Evolutionary conservation across 2,329 filamentous ascomycete genomes (phyloP), one percentile per base, ranked within the genome.

Genomic region (Amylocarpus encephaloides): DNA sequence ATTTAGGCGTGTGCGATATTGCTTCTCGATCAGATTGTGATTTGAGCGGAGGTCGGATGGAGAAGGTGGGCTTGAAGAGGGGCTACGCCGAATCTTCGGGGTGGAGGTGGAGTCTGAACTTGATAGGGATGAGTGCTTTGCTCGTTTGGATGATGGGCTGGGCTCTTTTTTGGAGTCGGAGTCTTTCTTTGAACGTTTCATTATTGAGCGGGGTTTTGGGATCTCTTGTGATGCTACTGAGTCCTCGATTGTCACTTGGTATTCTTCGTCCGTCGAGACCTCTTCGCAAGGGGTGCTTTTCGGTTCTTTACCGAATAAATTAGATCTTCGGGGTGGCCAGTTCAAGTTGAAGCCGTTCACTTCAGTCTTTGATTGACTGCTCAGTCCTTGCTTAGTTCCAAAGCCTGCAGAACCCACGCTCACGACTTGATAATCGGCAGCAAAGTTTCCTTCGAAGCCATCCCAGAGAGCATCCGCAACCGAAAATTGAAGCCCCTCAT

Each of bases 11-110:
- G 50, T 55, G 16, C 53, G 50, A 15, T 55, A 55, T 13, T 53
- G 48, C 36, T 55, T 55, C 38, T 55, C 53, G 33, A 55, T 49
- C 26, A 49, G 41, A 29, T 55, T 54, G 44, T 56, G 54, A 47
- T 47, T 54, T 2, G 42, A 51, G 19, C 45, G 48, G 4, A 46
- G 38, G 9, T 38, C 48, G 46, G 40, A 10, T 6, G 40, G n/a
- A 19, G n/a, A 22, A 5, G 40, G 16, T 10, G 40, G 5, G 22
- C 16, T 42, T 11, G 18, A 12, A 12, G 22, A 43, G 19, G 40
- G 29, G 13, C 13, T 19, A 2, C 10, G 15, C 1, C 36, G 36
- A 19, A 16, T 13, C n/a, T 39, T 39, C 2, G 36, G 36, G 16
- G 16, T 15, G 10, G 36, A 15, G 11, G 16, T 10, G 5, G 15